Base-by-base conservation (phyloP, 2,329 filamentous ascomycete genomes). In the Calonectria henricotiae region DNA sequence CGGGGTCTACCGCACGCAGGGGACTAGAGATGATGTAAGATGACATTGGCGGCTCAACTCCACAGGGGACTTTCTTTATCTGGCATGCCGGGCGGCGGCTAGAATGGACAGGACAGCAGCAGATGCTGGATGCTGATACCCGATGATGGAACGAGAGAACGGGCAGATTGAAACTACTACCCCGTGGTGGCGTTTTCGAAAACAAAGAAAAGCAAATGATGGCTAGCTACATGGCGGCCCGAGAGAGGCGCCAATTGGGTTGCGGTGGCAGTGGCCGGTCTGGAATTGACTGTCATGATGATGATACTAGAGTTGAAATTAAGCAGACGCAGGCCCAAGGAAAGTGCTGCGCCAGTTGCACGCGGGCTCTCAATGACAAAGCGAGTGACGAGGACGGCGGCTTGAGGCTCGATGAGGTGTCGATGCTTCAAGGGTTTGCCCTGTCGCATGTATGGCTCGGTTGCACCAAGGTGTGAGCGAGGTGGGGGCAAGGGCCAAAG, bases 351-450 rank as follows among this genome's bases (percentile, higher is more conserved):
- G 63, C 39, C 32, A 55, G 20, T 9, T 23, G 51, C 51, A 37
- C 30, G 32, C n/a, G 51, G n/a, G 37, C 32, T 39, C n/a, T 17
- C 9, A 23, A 15, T 55, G 51, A 60, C 60, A 67, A 66, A 54
- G 63, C 23, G 62, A 35, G 43, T 43, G 60, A 65, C 70, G 67
- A 67, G 71, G 67, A 71, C 72, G 62, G 46, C 25, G 58, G 47
- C 47, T 71, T 75, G 70, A 76, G 74, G 74, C 74, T 77, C 67
- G 63, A 75, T 73, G 69, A 74, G 63, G 64, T 71, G 73, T 66
- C 67, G 60, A 62, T 39, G 44, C 25, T 65, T 25, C 73, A 74
- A 70, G 74, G 74, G 69, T 68, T 51, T 66, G 65, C 75, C 76
- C 73, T 75, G 62, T n/a, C 39, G 61, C 23, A 25, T 15, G 41